Conservation (phyloP, 2,329 filamentous ascomycete genomes). For the Aspergillus japonicus region DNA sequence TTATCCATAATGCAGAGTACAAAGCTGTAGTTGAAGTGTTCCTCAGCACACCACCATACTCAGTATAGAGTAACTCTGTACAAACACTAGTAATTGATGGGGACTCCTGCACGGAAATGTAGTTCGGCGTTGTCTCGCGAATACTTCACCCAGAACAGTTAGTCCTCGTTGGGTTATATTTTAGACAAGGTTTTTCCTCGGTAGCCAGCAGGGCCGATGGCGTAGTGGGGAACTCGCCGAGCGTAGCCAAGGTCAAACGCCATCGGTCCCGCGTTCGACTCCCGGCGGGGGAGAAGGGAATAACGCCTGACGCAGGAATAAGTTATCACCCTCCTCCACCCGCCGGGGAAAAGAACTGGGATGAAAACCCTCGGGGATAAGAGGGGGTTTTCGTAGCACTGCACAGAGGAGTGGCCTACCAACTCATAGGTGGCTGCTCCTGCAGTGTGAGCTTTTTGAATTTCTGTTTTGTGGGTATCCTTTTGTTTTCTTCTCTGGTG, state of each 20-base stretch:
- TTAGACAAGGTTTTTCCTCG: neutral
- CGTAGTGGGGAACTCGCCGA: neutral
- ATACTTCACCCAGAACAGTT: fast-evolving
- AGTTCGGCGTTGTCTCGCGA: neutral
- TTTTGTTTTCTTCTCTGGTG: no score
- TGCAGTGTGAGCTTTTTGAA: neutral
- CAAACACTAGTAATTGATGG: no score
- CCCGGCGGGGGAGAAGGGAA: neutral
- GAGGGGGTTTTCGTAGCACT: neutral
- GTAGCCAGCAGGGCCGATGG: neutral
- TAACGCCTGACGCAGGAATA: no score
- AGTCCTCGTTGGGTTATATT: neutral
- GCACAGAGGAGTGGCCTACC: neutral
- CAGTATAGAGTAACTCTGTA: no score
- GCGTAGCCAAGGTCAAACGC: neutral
- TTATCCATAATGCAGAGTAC: no score
- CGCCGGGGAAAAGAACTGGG: neutral
- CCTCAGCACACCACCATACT: no score
- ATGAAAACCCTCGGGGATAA: neutral
- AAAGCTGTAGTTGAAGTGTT: no score
- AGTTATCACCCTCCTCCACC: no score
- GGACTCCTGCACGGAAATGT: neutral
- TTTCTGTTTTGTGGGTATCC: neutral
- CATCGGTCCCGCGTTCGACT: neutral
- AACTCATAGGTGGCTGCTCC: neutral